Base-by-base conservation (phyloP, 352 stramenopile species). In the Phytophthora idaei region DNA sequence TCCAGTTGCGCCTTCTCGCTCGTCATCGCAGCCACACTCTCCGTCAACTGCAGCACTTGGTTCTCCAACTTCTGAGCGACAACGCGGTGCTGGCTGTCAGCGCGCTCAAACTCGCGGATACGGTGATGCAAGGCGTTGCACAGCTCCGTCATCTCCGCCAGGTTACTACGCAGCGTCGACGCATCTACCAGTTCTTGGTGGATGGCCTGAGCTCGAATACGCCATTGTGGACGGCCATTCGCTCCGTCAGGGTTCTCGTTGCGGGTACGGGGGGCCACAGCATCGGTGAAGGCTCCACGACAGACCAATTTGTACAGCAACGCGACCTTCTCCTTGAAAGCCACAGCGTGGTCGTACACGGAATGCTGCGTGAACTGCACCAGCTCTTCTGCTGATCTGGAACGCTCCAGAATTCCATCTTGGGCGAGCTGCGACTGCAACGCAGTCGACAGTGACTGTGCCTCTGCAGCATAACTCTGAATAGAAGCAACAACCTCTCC, bases 11-110 rank as follows among this genome's bases (percentile, higher is more conserved):
- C 47, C 51, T 85, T 90, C 48, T 90, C 80, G 11, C 48, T 72
- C 0, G 61, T 73, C 17, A 65, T 64, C 31, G 76, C 51, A 10
- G 42, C 62, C 1, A 85, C 61, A 0, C 46, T 60, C 17, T 92
- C 81, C 1, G 61, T 81, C 27, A 95, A 52, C 11, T 82, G 81
- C 25, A 93, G 56, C 12, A 89, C 74, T 51, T 93, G 85, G 47
- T 80, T 90, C 55, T 94, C 87, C 2, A 94, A 58, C 55, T 93
- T 95, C 56, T 93, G 85, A 10, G 83, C 78, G 21, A 95, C 82
- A 12, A 95, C 81, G 31, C 87, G 87, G 36, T 88, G 74, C 41
- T 95, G 85, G 44, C 85, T 92, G 34, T 95, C 85, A 4, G 74
- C 69, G 4, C 83, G 82, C 46, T 95, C 87, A 6, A 93, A 74